Conservation (phyloP, 352 stramenopile genomes). For the Phytophthora megakarya region DNA sequence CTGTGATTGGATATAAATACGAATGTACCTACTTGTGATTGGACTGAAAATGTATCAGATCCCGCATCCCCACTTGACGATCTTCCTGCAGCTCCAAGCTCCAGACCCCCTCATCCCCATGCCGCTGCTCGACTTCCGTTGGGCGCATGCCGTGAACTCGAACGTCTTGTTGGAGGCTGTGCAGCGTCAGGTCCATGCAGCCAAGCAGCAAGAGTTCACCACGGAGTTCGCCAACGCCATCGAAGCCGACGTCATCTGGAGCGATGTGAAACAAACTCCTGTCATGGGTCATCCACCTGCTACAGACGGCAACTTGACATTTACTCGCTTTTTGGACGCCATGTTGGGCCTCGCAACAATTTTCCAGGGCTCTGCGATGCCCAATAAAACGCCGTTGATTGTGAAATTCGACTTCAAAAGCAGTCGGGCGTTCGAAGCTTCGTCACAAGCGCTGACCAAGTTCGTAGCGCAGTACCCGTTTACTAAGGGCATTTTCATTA, state of each 20-base stretch:
- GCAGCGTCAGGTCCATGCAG: slow-evolving; percentile 36
- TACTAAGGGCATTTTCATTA: slow-evolving; percentile 60
- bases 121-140: slow-evolving; percentile 60
- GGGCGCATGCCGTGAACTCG: slow-evolving; percentile 74
- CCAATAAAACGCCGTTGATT: slow-evolving; percentile 52
- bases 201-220: slow-evolving; percentile 20
- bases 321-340: slow-evolving; percentile 48
- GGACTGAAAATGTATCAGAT: slow-evolving; percentile 6
- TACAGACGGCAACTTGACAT: slow-evolving; percentile 53
- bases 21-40: slow-evolving; percentile 12
- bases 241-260: slow-evolving; percentile 78
- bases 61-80: slow-evolving; percentile 22
- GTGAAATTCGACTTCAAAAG: slow-evolving; percentile 83
- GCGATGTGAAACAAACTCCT: slow-evolving; percentile 43
- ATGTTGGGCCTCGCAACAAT: slow-evolving; percentile 45
- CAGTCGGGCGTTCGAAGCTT: slow-evolving; percentile 47
- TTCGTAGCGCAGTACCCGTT: slow-evolving; percentile 62
- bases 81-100: slow-evolving; percentile 29
- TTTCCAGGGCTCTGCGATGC: slow-evolving; percentile 11
- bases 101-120: slow-evolving; percentile 23
- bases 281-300: slow-evolving; percentile 77
- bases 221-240: slow-evolving; percentile 58
- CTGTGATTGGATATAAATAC: slow-evolving; percentile 17
- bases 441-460: slow-evolving; percentile 29
- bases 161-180: slow-evolving; percentile 36